These are phyloP conservation scores for Beauveria scarabaeidicola DNA, from an alignment of 2,329 filamentous ascomycete species.

Conservation along the genomic window DNA sequence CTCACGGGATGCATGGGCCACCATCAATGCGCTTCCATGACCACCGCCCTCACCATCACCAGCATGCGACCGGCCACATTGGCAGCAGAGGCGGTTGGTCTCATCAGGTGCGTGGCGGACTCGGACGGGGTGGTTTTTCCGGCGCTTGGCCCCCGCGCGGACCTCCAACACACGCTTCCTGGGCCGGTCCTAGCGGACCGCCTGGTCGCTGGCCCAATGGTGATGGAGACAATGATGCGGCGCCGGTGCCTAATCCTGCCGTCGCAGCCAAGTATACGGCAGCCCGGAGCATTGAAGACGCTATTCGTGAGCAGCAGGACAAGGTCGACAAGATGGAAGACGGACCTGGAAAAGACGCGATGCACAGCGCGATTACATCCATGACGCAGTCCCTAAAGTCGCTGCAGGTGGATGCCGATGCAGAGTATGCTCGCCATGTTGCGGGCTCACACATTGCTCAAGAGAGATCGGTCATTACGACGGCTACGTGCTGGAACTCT, in stretches of 20 bases:
- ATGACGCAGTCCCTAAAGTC: constrained; percentile 30
- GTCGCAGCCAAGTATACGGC: constrained; percentile 29
- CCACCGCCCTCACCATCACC: background rate
- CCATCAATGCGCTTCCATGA: background rate
- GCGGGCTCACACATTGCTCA: constrained; percentile 14
- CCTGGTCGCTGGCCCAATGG: constrained; percentile 27
- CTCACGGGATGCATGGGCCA: background rate
- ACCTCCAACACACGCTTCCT: background rate
- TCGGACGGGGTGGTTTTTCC: constrained; percentile 7
- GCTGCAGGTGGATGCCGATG: constrained; percentile 37
- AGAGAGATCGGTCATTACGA: background rate
- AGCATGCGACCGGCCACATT: constrained; percentile 5
- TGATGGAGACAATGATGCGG: constrained; percentile 5
- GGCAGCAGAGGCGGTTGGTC: background rate
- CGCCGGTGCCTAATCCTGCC: constrained; percentile 16
- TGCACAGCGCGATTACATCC: constrained; percentile 29
- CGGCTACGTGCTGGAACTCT: background rate
- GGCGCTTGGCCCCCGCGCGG: constrained; percentile 3
- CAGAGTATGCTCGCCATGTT: constrained; percentile 37
- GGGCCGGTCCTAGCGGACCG: background rate
- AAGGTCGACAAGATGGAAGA: constrained; percentile 24
- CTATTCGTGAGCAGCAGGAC: constrained; percentile 13
- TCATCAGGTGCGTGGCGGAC: background rate
- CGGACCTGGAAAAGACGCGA: constrained; percentile 15
- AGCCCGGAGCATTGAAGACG: constrained; percentile 26